Conservation (phyloP, 2,329 filamentous ascomycete species). For the Colletotrichum orbiculare region DNA sequence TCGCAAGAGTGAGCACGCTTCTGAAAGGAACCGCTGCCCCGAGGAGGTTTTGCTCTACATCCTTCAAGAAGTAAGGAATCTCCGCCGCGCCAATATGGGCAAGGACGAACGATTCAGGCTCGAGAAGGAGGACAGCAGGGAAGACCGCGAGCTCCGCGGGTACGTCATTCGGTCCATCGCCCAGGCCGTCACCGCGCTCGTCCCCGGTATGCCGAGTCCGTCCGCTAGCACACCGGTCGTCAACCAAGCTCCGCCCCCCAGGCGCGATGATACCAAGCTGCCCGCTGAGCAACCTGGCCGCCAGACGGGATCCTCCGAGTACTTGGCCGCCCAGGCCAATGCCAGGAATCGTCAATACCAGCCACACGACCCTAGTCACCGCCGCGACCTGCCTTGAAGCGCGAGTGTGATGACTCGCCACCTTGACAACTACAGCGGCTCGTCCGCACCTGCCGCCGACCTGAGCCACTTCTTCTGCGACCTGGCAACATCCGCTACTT, state of each 20-base stretch:
- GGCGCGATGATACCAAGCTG: slow-evolving; percentile 67
- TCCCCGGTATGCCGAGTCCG: slow-evolving; percentile 58
- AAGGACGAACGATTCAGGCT: slow-evolving; percentile 87
- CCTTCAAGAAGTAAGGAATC: slow-evolving; percentile 87
- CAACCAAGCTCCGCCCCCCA: slow-evolving; percentile 39
- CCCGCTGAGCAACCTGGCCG: slow-evolving; percentile 69
- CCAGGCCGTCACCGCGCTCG: slow-evolving; percentile 76
- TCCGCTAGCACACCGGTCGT: slow-evolving; percentile 37
- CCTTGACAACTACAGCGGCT: neutral
- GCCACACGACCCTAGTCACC: slow-evolving; percentile 58
- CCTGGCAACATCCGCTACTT: slow-evolving; percentile 33
- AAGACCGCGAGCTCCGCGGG: slow-evolving; percentile 79
- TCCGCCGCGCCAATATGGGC: slow-evolving; percentile 84
- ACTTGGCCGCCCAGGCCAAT: slow-evolving; percentile 58
- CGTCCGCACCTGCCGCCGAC: slow-evolving; percentile 7
- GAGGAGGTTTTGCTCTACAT: slow-evolving; percentile 94
- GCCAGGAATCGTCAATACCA: slow-evolving; percentile 51
- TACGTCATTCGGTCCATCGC: slow-evolving; percentile 81
- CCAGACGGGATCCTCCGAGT: slow-evolving; percentile 63
- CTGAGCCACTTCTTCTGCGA: slow-evolving; percentile 24
- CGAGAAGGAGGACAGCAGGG: slow-evolving; percentile 81
- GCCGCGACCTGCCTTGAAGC: slow-evolving; percentile 49
- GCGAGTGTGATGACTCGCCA: slow-evolving; percentile 9
- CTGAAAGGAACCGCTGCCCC: slow-evolving; percentile 81
- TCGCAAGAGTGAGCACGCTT: slow-evolving; percentile 77